Base-by-base conservation (phyloP, 2,329 filamentous ascomycete genomes). In the Pyrenophora seminiperda region DNA sequence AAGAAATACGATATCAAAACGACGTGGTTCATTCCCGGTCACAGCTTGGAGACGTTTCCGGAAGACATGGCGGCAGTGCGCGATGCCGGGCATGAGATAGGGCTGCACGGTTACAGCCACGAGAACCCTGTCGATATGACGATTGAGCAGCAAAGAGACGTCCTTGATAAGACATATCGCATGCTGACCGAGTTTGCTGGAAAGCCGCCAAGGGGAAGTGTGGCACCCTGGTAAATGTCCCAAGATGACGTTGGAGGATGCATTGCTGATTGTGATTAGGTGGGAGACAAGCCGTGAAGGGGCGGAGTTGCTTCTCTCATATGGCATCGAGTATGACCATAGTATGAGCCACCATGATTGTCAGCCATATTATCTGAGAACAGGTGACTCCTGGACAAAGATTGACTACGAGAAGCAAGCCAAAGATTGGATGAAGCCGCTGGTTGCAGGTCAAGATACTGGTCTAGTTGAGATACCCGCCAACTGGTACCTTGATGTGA, bases 151-250 rank as follows among this genome's bases (percentile, higher is more conserved):
- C 88, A 91, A 69, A 80, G 79, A 3, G 85, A 88, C 47, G 84
- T 91, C n/a, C 78, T 91, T 2, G 84, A 87, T 59, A 88, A 88
- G 72, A 88, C 86, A n/a, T 89, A 85, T 63, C 79, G 79, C n/a
- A 78, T 90, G 70, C 78, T 90, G 33, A 88, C 83, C 0, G 83
- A 87, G 0, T 87, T 91, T 62, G 81, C 80, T 31, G 66, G 88
- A 4, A 90, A 89, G 73, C 85, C 85, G 1, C 89, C 89, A 0
- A 76, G 86, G 1, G 88, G 89, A 0, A 87, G 82, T 37, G 88
- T 91, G 0, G 88, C 87, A 0, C 88, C 89, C 0, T 91, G 83
- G 81, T 68, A 54, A 53, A 54, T 39, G 9, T 3, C 3, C 13
- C 3, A 7, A 5, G n/a, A 11, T n/a, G 2, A 4, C 7, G 4